These are phyloP conservation scores for Euphorbia corollata DNA, from an alignment of 441 rosid genomes.

Conservation along the genomic window DNA sequence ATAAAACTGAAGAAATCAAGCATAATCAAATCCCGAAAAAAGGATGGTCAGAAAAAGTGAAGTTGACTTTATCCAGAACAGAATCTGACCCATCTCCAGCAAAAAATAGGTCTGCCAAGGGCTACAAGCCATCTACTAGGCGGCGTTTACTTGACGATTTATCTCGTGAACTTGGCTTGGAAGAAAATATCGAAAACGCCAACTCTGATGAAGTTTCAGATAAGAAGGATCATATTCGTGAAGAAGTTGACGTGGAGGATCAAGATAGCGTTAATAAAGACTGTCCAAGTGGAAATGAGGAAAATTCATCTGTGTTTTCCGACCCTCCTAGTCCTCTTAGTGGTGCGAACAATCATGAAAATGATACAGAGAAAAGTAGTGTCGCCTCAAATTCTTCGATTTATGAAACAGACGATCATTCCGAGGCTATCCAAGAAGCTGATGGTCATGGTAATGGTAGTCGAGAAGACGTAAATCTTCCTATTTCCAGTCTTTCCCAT, in stretches of 20 bases:
- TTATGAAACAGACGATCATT: conserved; percentile 35
- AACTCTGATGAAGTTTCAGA: conserved; percentile 21
- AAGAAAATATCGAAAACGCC: conserved; percentile 31
- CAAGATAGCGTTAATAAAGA: conserved; percentile 25
- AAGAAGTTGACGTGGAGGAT: conserved; percentile 27
- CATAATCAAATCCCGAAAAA: conserved; percentile 45
- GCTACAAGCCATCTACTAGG: conserved; percentile 36
- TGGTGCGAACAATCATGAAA: conserved; percentile 48
- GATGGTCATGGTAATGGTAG: conserved; percentile 26
- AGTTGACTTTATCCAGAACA: conserved; percentile 47
- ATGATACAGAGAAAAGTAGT: conserved; percentile 51
- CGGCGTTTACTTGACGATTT: conserved; percentile 66
- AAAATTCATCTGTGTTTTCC: conserved; percentile 47
- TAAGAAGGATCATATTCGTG: conserved; percentile 22
- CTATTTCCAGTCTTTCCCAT: conserved; percentile 43
- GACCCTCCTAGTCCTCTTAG: conserved; percentile 49
- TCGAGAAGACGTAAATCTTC: conserved; percentile 35
- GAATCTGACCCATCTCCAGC: conserved; percentile 61
- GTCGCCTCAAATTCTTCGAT: conserved; percentile 44
- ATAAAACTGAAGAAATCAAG: conserved; percentile 52
- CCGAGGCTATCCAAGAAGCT: conserved; percentile 20
- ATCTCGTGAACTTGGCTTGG: conserved; percentile 46
- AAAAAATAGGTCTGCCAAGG: conserved; percentile 25
- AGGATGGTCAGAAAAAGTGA: conserved; percentile 61
- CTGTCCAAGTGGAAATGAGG: conserved; percentile 47